Evolutionary conservation across 2,329 filamentous ascomycete genomes (phyloP).

Genomic region (Beauveria sp.): DNA sequence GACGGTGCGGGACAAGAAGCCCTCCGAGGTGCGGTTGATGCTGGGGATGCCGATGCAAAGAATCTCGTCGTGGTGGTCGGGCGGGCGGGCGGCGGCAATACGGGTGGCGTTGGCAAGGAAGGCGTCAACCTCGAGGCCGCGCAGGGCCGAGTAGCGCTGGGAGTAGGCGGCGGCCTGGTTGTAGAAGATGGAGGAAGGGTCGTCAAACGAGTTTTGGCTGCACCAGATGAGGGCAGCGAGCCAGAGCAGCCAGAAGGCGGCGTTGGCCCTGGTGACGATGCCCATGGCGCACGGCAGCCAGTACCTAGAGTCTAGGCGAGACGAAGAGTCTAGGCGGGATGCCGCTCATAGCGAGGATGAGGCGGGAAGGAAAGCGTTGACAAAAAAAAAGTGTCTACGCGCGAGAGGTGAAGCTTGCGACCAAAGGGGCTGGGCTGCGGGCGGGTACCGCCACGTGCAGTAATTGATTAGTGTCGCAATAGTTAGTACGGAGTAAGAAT

Average conservation of each 20-base stretch:
- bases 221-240: slow-evolving; percentile 20
- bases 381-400: background rate
- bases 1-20: slow-evolving; percentile 22
- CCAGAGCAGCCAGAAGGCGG: slow-evolving; percentile 25
- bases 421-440: background rate
- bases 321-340: background rate
- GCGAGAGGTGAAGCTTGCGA: background rate
- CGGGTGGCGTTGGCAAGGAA: slow-evolving; percentile 15
- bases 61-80: slow-evolving; percentile 7
- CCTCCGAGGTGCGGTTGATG: slow-evolving; percentile 23
- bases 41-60: slow-evolving; percentile 29
- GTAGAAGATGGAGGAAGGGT: slow-evolving; percentile 28
- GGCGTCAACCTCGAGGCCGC: slow-evolving; percentile 21
- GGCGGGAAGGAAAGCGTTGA: background rate
- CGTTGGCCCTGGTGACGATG: slow-evolving; percentile 18
- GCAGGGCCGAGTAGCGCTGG: slow-evolving; percentile 19
- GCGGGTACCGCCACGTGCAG: background rate
- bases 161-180: slow-evolving; percentile 21
- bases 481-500: too few species aligned
- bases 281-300: slow-evolving; percentile 1
- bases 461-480: background rate
- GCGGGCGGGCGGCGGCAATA: background rate
- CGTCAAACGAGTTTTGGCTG: slow-evolving; percentile 25
- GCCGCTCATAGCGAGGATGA: slow-evolving; percentile 7
- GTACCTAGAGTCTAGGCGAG: background rate